Evolutionary conservation across 2,329 filamentous ascomycete species (phyloP), one percentile per base, ranked within the genome.

Genomic region (Penicillium rolfsii): DNA sequence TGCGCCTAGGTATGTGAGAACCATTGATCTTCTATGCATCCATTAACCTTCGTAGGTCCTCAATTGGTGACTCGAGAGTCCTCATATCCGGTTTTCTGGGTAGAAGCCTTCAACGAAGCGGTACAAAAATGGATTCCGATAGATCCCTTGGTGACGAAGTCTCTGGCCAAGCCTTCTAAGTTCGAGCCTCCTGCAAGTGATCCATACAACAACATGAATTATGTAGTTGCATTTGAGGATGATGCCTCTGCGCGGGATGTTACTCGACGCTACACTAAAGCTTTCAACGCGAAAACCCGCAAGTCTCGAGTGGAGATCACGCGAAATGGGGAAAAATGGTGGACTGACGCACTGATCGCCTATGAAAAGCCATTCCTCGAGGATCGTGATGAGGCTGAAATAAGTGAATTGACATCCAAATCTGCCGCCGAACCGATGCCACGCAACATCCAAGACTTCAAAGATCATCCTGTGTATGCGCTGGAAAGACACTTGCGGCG

Each of bases 111-210:
- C 65, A 93, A 97, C 64, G 82, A 87, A 56, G 90, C 90, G 0
- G 87, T 92, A 65, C 91, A 97, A 73, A 96, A 92, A 80, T 99
- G 95, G 95, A 86, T 97, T 58, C 85, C 92, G 0, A 86, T 95
- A 40, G 95, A 99, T 73, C 87, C 93, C 0, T 77, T 97, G 0
- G 92, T 95, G 1, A 96, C 93, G 0, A 83, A 86, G 58, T 90
- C 88, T 65, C 87, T 96, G 57, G 91, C 88, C 73, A 93, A 90
- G 62, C 86, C 91, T 0, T 84, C 83, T 33, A 87, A 85, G 50
- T 81, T 99, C 30, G 95, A 99, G 71, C 95, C 95, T 0, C 91
- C 95, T 0, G 85, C 90, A 1, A 88, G 85, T 3, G 93, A 96
- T 74, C 81, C 83, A 6, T 83, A 89, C 58, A 98, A 97, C 67